A percentile compares a stretch with the other conserved stretches of the same genome.
Evolutionary conservation across 139 green algal species (phyloP).

Genomic region (Picocystis salinarum): DNA sequence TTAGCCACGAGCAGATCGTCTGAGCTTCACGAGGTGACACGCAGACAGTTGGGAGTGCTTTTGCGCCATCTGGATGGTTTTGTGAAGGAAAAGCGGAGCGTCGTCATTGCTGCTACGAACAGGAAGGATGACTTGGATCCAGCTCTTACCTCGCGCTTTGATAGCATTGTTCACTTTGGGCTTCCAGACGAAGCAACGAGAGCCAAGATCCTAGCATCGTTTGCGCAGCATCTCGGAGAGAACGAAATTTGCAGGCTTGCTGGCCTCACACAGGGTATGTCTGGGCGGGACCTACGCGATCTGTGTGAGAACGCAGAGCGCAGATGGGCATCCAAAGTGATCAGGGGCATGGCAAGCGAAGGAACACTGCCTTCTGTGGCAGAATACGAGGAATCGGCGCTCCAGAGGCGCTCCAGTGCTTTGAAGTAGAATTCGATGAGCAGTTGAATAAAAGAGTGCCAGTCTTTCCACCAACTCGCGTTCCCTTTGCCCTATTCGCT

Average conservation of each 20-base stretch:
- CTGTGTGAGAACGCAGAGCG: constrained; percentile 68
- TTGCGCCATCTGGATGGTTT: constrained; percentile 70
- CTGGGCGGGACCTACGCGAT: constrained; percentile 64
- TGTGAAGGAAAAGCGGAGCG: constrained; percentile 17
- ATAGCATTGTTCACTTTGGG: constrained; percentile 39
- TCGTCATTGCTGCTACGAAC: constrained; percentile 83
- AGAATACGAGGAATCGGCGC: too few relatives aligned
- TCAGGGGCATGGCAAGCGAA: too few relatives aligned
- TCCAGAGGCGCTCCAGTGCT: too few relatives aligned
- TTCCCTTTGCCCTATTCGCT: too few relatives aligned
- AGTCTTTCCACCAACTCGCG: too few relatives aligned
- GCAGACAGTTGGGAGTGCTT: constrained; percentile 68
- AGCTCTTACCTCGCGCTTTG: constrained; percentile 54
- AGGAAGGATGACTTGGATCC: constrained; percentile 63
- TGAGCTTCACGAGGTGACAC: constrained; percentile 72
- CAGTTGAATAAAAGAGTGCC: too few relatives aligned
- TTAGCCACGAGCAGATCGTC: constrained; percentile 22
- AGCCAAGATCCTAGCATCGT: constrained; percentile 49
- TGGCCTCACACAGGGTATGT: constrained; percentile 28
- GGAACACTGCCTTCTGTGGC: too few relatives aligned
- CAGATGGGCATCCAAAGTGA: constrained; percentile 57
- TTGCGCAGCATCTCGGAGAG: constrained; percentile 49
- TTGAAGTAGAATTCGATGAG: too few relatives aligned
- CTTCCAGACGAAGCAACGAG: constrained; percentile 42
- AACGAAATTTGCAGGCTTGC: constrained; percentile 29